Base-by-base conservation (phyloP, 345 rosid genomes). In the Salix suchowensis region DNA sequence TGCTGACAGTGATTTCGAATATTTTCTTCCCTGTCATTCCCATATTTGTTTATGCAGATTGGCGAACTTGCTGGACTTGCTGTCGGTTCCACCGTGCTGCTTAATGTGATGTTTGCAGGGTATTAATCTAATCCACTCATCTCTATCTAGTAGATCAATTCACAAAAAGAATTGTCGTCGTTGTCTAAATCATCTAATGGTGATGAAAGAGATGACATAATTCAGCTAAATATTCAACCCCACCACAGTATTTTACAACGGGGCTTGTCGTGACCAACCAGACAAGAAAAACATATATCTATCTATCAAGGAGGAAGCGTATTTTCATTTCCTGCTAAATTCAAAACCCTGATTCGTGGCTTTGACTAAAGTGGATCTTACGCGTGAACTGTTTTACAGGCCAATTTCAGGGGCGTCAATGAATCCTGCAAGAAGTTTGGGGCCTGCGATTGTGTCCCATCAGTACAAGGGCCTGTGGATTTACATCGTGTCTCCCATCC, bases 31-130 rank as follows among this genome's bases (percentile, higher is more conserved):
- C 12, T 19, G n/a, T 39, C 21, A 14, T 42, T 42, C 52, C 8
- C 30, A 1, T 2, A 13, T 37, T 12, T 40, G 15, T 48, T 15
- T 65, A 42, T 70, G 68, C 86, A 96, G 98, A 91, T 93, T 64
- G 99, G 99, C 65, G 97, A 96, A 65, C 95, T 96, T 37, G 98
- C 98, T 2, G 98, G 98, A 30, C 89, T 96, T 65, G 98, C 98
- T 0, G 87, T 96, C 23, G 99, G 99, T 9, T 76, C 98, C 2
- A 93, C 98, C 6, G 88, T 96, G 37, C 84, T 96, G 16, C 89
- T 96, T 16, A 92, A 96, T 77, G 99, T 96, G 65, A 76, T 93
- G 79, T 85, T 96, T 80, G 88, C 98, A 3, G 99, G 97, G 99
- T 96, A 90, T 66, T 72, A 46, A 71, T 37, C 68, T 58, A 36